Evolutionary conservation across 257 asterid genomes (phyloP).

Genomic region (Linaria vulgaris): DNA sequence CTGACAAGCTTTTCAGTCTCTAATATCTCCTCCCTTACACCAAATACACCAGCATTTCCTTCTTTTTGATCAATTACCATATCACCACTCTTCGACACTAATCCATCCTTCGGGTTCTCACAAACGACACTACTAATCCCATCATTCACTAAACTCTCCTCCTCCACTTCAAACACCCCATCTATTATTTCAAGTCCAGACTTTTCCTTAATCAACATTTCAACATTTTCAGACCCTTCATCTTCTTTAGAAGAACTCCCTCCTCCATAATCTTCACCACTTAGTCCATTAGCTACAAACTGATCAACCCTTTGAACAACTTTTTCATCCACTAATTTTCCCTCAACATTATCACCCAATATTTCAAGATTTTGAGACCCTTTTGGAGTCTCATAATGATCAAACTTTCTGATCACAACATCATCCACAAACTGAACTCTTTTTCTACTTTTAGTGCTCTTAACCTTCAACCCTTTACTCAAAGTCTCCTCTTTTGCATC

Average conservation of each 20-base stretch:
- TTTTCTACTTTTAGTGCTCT: conserved; percentile 35
- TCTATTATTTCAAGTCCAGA: conserved; percentile 8
- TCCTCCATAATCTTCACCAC: conserved; percentile 25
- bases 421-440: conserved; percentile 55
- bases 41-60: conserved; percentile 16
- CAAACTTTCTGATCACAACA: conserved; percentile 44
- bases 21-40: too few species aligned
- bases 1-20: too few species aligned
- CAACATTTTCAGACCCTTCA: conserved; percentile 20
- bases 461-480: conserved; percentile 37
- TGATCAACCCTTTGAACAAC: conserved; percentile 26
- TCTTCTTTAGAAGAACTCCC: conserved; percentile 20
- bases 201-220: conserved; percentile 27
- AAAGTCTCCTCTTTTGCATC: conserved; percentile 30
- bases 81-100: conserved; percentile 23
- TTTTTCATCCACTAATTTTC: conserved; percentile 19
- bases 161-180: conserved; percentile 25
- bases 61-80: conserved; percentile 25
- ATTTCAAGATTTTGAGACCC: conserved; percentile 35
- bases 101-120: conserved; percentile 19
- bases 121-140: conserved; percentile 6
- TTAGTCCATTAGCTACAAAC: conserved; percentile 21
- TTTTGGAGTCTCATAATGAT: conserved; percentile 30
- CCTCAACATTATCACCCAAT: conserved; percentile 18
- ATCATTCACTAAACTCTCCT: not conserved